Conservation (phyloP, 352 stramenopile genomes). For the Phytophthora europaea region DNA sequence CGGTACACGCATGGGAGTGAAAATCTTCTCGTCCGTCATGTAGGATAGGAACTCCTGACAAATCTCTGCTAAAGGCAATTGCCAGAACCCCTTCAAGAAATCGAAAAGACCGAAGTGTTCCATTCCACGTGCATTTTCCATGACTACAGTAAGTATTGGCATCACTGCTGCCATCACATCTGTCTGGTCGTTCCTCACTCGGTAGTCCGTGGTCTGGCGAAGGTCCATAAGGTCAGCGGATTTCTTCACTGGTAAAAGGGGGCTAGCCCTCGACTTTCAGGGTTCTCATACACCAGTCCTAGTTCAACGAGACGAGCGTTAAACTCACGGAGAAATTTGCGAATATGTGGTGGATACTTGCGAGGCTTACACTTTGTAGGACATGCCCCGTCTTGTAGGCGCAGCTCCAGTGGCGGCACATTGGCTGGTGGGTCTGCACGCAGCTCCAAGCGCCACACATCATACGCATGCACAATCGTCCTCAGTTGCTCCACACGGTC, state of each 20-base stretch:
- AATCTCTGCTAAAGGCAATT: slow-evolving; percentile 4
- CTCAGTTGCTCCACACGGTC: background rate
- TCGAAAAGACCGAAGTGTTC: slow-evolving; percentile 16
- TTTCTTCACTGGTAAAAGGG: slow-evolving; percentile 19
- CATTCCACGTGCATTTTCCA: background rate
- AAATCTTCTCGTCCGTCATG: slow-evolving; percentile 32
- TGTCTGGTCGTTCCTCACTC: background rate
- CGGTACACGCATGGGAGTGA: slow-evolving; percentile 25
- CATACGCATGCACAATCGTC: too few relatives aligned
- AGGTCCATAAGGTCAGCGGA: slow-evolving; percentile 2
- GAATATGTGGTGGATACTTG: too few relatives aligned
- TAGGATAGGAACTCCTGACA: slow-evolving; percentile 24
- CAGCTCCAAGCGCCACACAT: too few relatives aligned
- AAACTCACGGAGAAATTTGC: too few relatives aligned
- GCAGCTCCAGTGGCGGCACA: too few relatives aligned
- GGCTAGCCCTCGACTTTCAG: slow-evolving; percentile 8
- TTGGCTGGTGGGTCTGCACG: too few relatives aligned
- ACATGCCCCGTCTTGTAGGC: too few relatives aligned
- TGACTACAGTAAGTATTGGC: slow-evolving; percentile 11
- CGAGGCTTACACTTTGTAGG: too few relatives aligned
- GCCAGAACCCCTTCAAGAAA: slow-evolving; percentile 15
- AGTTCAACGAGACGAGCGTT: too few relatives aligned
- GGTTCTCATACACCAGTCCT: background rate
- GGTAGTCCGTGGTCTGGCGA: slow-evolving; percentile 5
- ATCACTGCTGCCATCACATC: slow-evolving; percentile 18